Evolutionary conservation across 345 rosid species (phyloP), one percentile per base, ranked within the genome.

Genomic region (Crucihimalaya himalaica): DNA sequence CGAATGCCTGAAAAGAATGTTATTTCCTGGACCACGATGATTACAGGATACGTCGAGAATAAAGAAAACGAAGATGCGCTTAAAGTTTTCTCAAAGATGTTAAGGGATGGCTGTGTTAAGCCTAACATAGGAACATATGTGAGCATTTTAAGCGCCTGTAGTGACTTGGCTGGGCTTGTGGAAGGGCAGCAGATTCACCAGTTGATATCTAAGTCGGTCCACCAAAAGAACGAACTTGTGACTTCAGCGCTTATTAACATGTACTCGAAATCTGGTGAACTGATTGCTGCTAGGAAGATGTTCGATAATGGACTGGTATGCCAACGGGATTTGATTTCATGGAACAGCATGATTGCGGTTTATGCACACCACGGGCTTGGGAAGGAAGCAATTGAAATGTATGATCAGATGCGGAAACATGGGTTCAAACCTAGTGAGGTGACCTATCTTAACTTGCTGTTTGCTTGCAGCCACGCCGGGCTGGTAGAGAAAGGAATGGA

Each of bases 131-230:
- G 82, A 68, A 86, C 96, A 61, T 90, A 84, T 27, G 83, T 86
- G 40, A 85, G 78, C 53, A 58, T 86, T 56, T 83, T 90, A 83
- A 78, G 91, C 10, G 87, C 91, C 1, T 90, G 92, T 61, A 86
- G 93, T 68, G 85, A 86, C 82, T 74, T 79, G 19, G 91, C 91
- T 29, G 88, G 90, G 58, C 84, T 83, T 31, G 63, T 82, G 48
- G 91, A 90, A 72, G 96, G 96, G 64, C 87, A 81, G 23, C 96
- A 85, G 83, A 74, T 90, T 72, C 93, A 90, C 75, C 87, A 86
- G 78, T 70, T 78, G 64, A 79, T 86, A 52, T 78, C 70, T 43
- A 90, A 90, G 84, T 86, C 86, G 15, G 56, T 80, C n/a, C 76
- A 85, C 75, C 88, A 78, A 63, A 76, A 71, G 60, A 63, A 73